Evolutionary conservation across 441 rosid genomes (phyloP), one percentile per base, ranked within the genome.

Genomic region (Raphanus hybrid): DNA sequence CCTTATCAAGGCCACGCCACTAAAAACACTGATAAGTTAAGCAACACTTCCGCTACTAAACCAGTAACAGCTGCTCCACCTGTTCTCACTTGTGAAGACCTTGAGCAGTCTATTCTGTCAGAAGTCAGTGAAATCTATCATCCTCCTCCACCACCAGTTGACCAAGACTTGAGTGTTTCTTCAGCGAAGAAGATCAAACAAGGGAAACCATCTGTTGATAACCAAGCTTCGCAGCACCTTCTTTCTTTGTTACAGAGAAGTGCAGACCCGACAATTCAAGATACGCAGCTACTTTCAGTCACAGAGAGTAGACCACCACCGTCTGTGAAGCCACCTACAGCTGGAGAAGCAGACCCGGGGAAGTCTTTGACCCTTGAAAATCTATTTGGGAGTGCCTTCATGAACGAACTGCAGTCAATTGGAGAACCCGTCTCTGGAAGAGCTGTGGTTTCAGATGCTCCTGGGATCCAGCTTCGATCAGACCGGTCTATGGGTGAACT

Each of bases 81-180:
- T 81, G 90, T 96, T 73, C 97, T 96, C 81, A 96, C 99, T 65
- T 96, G 99, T 78, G 99, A 92, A 87, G 99, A 96, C 85, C 97
- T 96, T 71, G 99, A 96, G 84, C 97, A 89, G 80, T 87, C 99
- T 74, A 92, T 96, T 75, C 78, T 96, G 71, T 92, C 92, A 27
- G 93, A 85, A 87, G 84, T 86, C 57, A 65, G 82, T 68, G 90
- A 80, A 64, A 84, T 74, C 68, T 77, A 83, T 81, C 82, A 84
- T n/a, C 75, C 82, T 63, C 75, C 74, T 80, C 84, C 71, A 52
- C 82, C 54, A 16, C 82, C 83, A 62, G 75, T 82, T 72, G 71
- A 59, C 37, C 81, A 70, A 75, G 83, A 75, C 57, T 80, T 74
- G 82, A 84, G 79, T 71, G 69, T 67, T 75, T 59, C 77, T 59